Base-by-base conservation (phyloP, 768 basidiomycete genomes). In the Lanmaoa rubissima region DNA sequence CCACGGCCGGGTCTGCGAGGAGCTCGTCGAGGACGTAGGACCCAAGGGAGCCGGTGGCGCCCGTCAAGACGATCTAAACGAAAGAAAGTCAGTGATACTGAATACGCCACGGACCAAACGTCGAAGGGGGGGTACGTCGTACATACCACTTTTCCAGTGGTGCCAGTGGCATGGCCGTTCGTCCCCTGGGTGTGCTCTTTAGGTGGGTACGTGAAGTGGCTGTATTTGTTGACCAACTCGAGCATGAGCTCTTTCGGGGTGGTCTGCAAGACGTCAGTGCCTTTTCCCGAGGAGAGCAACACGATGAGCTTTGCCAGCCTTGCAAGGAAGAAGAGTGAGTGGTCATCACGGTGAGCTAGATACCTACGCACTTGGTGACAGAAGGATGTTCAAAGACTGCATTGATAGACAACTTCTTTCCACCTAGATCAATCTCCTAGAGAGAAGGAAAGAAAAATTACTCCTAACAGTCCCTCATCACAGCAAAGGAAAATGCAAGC, bases 21-120 rank as follows among this genome's bases (percentile, higher is more conserved):
- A 84, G 70, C 47, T 78, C 74, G 35, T 74, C 69, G n/a, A 85
- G 74, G 13, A 83, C 74, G 54, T 82, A 77, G 2, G 81, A 81
- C 10, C 83, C 83, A 3, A 83, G 74, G 2, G 79, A 81, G 1
- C 82, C 82, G 5, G 82, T 82, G 0, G 75, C 78, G 5, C 82
- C 82, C 0, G 82, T 82, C 36, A 84, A 69, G 5, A 83, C 74
- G 9, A 68, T 49, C 60, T 63, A 4, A 8, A 36, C 2, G 34
- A 31, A 14, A 28, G 7, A 9, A 32, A 28, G 16, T 11, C 26
- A 45, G 28, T 11, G 13, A n/a, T 4, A 21, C 13, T 55, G 39
- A 28, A n/a, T 24, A 21, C 2, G 21, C n/a, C 26, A 1, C 10
- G 32, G 1, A 11, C 16, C 40, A 34, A 9, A 40, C 5, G 13